Evolutionary conservation across 2,329 filamentous ascomycete genomes (phyloP).

Genomic region (Cladosporium sp.): DNA sequence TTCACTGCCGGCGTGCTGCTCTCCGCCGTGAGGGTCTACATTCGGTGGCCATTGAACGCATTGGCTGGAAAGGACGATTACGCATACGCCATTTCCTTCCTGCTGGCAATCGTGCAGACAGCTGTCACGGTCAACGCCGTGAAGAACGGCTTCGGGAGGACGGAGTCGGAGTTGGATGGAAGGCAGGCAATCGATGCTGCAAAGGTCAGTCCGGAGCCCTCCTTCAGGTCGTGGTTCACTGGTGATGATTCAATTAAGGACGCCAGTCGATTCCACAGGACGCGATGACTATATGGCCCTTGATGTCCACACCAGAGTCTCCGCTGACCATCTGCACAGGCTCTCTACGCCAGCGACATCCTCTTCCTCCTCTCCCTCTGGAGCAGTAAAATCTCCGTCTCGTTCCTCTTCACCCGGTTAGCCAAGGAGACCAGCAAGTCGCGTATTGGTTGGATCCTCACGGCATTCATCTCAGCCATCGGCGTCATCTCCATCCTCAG

Average conservation of each 20-base stretch:
- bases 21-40: conserved; percentile 5
- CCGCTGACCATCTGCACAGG: conserved; percentile 2
- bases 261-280: too few relatives aligned
- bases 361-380: conserved; percentile 14
- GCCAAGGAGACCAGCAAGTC: conserved; percentile 10
- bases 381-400: conserved; percentile 15
- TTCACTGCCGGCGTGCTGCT: conserved; percentile 13
- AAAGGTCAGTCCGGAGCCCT: neutral
- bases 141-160: conserved; percentile 1
- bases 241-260: too few relatives aligned
- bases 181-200: neutral
- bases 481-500: conserved; percentile 5
- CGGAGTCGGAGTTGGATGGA: neutral
- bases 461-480: neutral
- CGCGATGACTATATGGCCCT: too few relatives aligned
- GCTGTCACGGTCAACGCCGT: neutral
- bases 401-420: conserved; percentile 14
- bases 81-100: neutral
- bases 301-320: too few relatives aligned
- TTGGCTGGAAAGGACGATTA: conserved; percentile 10
- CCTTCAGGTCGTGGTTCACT: too few relatives aligned
- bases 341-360: conserved; percentile 15
- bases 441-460: conserved; percentile 3
- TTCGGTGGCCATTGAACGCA: conserved; percentile 11
- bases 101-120: conserved; percentile 5